Conservation (phyloP, 1,139 yeast species). For the Kurtzmaniella natalensis region DNA sequence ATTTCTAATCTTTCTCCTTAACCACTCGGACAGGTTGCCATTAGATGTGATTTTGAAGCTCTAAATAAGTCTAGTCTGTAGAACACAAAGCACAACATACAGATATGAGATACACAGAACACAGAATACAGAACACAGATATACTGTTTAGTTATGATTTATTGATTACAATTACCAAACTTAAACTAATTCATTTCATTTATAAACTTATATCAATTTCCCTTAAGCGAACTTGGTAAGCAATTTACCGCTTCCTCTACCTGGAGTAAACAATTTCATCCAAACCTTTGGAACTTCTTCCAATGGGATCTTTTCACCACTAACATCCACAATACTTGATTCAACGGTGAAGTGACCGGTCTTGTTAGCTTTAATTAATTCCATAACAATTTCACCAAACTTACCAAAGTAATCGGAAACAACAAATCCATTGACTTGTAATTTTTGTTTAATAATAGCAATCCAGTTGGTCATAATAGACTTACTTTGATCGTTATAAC, state of each 20-base stretch:
- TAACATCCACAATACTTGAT: conserved; percentile 21
- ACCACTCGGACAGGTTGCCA: conserved; percentile 27
- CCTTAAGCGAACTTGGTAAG: conserved; percentile 25
- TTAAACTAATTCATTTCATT: too few relatives aligned
- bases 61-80: too few relatives aligned
- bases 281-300: conserved; percentile 26
- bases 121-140: too few relatives aligned
- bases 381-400: conserved; percentile 32
- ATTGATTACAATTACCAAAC: too few relatives aligned
- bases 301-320: conserved; percentile 18
- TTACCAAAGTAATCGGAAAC: conserved; percentile 32
- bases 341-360: conserved; percentile 37
- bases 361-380: conserved; percentile 29
- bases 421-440: conserved; percentile 47
- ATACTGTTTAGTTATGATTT: too few relatives aligned
- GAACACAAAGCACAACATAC: too few relatives aligned
- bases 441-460: conserved; percentile 42
- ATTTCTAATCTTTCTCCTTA: conserved; percentile 35
- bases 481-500: conserved; percentile 44
- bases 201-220: too few relatives aligned
- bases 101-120: too few relatives aligned
- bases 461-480: conserved; percentile 34
- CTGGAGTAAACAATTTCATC: conserved; percentile 25
- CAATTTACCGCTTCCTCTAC: conserved; percentile 33
- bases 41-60: too few relatives aligned